A percentile compares a stretch with the other conserved stretches of the same genome.
Conservation (phyloP, 2,329 filamentous ascomycete species). For the Diaporthe longicolla region DNA sequence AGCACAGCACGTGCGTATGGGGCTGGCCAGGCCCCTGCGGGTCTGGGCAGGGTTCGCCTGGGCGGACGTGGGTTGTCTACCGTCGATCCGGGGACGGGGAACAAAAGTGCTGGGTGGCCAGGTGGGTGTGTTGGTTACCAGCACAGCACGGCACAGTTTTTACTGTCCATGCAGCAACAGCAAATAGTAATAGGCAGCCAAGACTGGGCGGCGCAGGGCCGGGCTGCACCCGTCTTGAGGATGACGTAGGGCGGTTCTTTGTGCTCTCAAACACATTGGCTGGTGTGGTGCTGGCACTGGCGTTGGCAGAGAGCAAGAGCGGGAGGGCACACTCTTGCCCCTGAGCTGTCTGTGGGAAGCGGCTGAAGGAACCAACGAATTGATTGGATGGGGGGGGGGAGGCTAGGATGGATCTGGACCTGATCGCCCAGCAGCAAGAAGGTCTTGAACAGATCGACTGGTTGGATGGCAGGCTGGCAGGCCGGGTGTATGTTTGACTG, state of each 20-base stretch:
- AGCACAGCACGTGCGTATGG: slow-evolving; percentile 23
- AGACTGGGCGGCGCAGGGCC: not conserved
- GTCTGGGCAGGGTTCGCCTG: slow-evolving; percentile 4
- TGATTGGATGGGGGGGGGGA: not conserved
- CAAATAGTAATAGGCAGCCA: not conserved
- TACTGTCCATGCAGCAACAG: not conserved
- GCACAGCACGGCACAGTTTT: too few species aligned
- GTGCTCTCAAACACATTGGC: not conserved
- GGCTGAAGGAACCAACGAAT: not conserved
- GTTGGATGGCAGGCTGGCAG: not conserved
- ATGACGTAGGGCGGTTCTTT: slow-evolving; percentile 30
- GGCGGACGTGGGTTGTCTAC: not conserved
- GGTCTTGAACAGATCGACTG: not conserved
- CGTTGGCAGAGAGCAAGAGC: not conserved
- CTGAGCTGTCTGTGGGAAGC: not conserved
- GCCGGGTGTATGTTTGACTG: not conserved
- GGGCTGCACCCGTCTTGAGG: not conserved
- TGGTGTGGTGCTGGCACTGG: slow-evolving; percentile 11
- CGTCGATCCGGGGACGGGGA: slow-evolving; percentile 1
- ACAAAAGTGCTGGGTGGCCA: not conserved
- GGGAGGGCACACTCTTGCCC: not conserved
- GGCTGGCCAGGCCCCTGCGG: slow-evolving; percentile 15
- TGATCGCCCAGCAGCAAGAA: slow-evolving; percentile 1
- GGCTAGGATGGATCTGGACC: slow-evolving; percentile 16
- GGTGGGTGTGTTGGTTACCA: not conserved